A percentile compares a stretch with the other conserved stretches of the same genome.
Conservation (phyloP, 768 basidiomycete genomes). For the Mycena chlorophos region DNA sequence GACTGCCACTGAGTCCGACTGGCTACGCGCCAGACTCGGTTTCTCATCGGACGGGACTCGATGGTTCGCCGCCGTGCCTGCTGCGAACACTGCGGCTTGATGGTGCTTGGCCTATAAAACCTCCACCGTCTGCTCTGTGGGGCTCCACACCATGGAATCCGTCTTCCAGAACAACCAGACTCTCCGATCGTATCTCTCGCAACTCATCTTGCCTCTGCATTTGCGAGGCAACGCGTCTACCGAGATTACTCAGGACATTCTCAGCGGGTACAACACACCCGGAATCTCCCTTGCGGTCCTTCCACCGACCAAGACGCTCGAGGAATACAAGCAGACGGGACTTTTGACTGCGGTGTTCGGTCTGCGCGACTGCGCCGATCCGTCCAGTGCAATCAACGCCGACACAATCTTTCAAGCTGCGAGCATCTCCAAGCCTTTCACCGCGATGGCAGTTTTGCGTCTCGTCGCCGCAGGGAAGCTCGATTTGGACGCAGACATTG, state of each 20-base stretch:
- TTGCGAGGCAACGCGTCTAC: slow-evolving; percentile 1
- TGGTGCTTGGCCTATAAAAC: no score
- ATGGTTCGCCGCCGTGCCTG: no score
- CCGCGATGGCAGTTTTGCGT: slow-evolving; percentile 9
- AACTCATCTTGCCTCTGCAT: slow-evolving; percentile 5
- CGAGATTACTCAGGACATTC: slow-evolving; percentile 5
- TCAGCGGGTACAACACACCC: slow-evolving; percentile 8
- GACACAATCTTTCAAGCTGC: slow-evolving; percentile 13
- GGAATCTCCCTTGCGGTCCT: slow-evolving; percentile 15
- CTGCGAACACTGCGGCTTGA: no score
- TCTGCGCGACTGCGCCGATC: slow-evolving; percentile 3
- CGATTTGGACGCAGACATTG: slow-evolving; percentile 6
- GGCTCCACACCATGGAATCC: no score
- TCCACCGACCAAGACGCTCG: slow-evolving; percentile 3
- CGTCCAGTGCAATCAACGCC: background rate
- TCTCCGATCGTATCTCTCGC: slow-evolving; percentile 6
- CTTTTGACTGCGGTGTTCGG: slow-evolving; percentile 8
- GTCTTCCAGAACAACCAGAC: slow-evolving; percentile 4
- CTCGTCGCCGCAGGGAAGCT: slow-evolving; percentile 11
- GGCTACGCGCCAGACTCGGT: no score
- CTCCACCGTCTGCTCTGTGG: no score
- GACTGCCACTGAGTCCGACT: no score
- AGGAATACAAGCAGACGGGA: slow-evolving; percentile 5
- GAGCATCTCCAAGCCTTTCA: slow-evolving; percentile 15
- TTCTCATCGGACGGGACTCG: no score